Percentiles rank a stretch among this genome's conserved stretches.
These are phyloP conservation scores for Trichoderma koningiopsis DNA, from an alignment of 2,329 filamentous ascomycete species.

Conservation along the genomic window DNA sequence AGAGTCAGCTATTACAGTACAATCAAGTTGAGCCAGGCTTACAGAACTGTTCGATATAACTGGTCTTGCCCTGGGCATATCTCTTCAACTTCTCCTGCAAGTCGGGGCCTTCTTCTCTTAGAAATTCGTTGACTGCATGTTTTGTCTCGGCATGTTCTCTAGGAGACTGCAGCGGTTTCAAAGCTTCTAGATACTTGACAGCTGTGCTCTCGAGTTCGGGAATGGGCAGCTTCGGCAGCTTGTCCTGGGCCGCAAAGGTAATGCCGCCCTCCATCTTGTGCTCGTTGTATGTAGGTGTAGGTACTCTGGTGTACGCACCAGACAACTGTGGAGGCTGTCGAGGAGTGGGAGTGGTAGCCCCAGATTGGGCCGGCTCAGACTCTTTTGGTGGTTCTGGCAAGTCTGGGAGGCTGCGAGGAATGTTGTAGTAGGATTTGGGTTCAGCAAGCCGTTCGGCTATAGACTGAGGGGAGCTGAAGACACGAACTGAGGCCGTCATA, in stretches of 20 bases:
- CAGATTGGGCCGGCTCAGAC: neutral
- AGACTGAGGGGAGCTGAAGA: constrained; percentile 65
- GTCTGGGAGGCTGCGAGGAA: constrained; percentile 45
- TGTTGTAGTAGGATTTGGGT: constrained; percentile 37
- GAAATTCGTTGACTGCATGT: constrained; percentile 79
- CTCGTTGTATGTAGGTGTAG: constrained; percentile 57
- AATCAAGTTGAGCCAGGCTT: constrained; percentile 43
- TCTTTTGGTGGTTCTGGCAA: constrained; percentile 28
- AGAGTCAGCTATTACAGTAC: constrained; percentile 7
- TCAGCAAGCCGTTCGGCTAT: constrained; percentile 69
- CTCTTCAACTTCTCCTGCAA: constrained; percentile 87
- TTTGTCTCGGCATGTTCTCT: constrained; percentile 83
- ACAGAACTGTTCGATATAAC: constrained; percentile 99
- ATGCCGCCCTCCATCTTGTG: constrained; percentile 67
- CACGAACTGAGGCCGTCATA: constrained; percentile 44
- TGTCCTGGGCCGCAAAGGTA: constrained; percentile 88
- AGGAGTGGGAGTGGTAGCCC: neutral
- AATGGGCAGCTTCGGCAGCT: constrained; percentile 87
- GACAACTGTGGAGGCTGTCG: constrained; percentile 31
- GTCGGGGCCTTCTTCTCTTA: constrained; percentile 76
- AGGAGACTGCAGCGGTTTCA: constrained; percentile 77
- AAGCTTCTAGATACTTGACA: constrained; percentile 74
- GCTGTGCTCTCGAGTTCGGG: constrained; percentile 80
- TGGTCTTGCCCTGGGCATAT: constrained; percentile 87
- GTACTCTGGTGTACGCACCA: constrained; percentile 46